Percentiles rank a stretch among this genome's conserved stretches.
These are phyloP conservation scores for Talaromyces sp. DNA, from an alignment of 2,329 filamentous ascomycete genomes.

Conservation along the genomic window DNA sequence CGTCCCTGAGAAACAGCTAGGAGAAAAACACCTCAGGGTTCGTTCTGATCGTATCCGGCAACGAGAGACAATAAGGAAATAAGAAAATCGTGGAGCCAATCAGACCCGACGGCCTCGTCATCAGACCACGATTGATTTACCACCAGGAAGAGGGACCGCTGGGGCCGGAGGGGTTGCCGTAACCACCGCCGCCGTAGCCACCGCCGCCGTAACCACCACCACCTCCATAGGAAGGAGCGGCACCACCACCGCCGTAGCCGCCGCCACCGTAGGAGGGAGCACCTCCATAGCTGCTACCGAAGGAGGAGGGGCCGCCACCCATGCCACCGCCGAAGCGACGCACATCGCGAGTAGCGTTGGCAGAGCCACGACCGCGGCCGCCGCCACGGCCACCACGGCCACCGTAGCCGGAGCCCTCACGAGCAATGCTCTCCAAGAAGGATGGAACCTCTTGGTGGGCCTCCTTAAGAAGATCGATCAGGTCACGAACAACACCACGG, in stretches of 20 bases:
- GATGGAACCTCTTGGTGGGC: slow-evolving; percentile 94
- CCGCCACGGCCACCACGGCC: slow-evolving; percentile 74
- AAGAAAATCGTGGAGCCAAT: slow-evolving; percentile 38
- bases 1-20: slow-evolving; percentile 37
- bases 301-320: slow-evolving; percentile 38
- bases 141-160: slow-evolving; percentile 56
- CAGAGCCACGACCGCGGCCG: slow-evolving; percentile 64
- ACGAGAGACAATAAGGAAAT: slow-evolving; percentile 35
- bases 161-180: slow-evolving; percentile 54
- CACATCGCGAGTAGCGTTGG: slow-evolving; percentile 78
- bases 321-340: slow-evolving; percentile 66
- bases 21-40: slow-evolving; percentile 33
- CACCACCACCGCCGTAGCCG: slow-evolving; percentile 38
- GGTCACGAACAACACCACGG: slow-evolving; percentile 93
- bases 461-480: slow-evolving; percentile 97
- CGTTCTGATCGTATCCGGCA: slow-evolving; percentile 46
- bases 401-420: slow-evolving; percentile 82
- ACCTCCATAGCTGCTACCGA: slow-evolving; percentile 34
- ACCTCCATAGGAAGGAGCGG: slow-evolving; percentile 39
- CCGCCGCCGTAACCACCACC: slow-evolving; percentile 30
- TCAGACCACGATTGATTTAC: slow-evolving; percentile 48
- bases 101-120: slow-evolving; percentile 45
- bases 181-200: slow-evolving; percentile 39
- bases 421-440: slow-evolving; percentile 96
- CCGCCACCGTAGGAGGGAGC: slow-evolving; percentile 31